phyloP scores from a whole-genome alignment of 2,329 filamentous ascomycete genomes.

The Ophiostoma fasciatum region DNA sequence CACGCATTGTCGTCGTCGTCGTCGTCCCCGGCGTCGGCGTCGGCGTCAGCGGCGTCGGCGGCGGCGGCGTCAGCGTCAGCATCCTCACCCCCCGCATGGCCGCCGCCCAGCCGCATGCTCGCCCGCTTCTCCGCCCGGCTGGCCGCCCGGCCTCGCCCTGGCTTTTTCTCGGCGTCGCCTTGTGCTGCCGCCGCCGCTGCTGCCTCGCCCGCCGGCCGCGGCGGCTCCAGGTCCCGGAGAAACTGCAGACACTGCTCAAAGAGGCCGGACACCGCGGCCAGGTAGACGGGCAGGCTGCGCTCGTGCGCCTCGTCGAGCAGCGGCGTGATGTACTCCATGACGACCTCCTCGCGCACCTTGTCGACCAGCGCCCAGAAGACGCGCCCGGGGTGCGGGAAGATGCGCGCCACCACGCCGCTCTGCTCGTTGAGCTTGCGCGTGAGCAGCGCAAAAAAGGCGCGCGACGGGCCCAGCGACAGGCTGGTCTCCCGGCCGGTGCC shows the following conservation, averaged over 20 bases:
- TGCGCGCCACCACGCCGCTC: conserved; percentile 58
- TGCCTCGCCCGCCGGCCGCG: conserved; percentile 28
- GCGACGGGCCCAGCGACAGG: conserved; percentile 65
- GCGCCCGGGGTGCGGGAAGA: conserved; percentile 57
- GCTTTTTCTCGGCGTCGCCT: too few species aligned
- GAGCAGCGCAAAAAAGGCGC: conserved; percentile 64
- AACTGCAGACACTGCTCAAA: conserved; percentile 79
- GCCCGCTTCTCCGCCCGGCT: not conserved
- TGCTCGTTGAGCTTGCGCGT: conserved; percentile 71
- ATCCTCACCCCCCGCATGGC: not conserved
- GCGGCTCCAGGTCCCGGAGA: conserved; percentile 52
- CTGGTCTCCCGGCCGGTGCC: conserved; percentile 29
- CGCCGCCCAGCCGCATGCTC: not conserved
- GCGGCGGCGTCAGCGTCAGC: not conserved
- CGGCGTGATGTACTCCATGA: conserved; percentile 73
- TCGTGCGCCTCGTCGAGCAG: conserved; percentile 80
- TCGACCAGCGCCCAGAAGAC: conserved; percentile 70
- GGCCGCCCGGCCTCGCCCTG: too few species aligned
- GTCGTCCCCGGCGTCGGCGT: conserved; percentile 1
- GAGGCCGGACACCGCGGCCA: conserved; percentile 73
- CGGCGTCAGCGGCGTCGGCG: not conserved
- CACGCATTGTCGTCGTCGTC: conserved; percentile 5
- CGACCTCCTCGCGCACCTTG: conserved; percentile 68
- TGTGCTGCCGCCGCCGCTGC: too few species aligned
- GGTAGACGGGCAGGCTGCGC: conserved; percentile 57